A percentile compares a stretch with the other conserved stretches of the same genome.
Evolutionary conservation across 2,329 filamentous ascomycete species (phyloP).

Genomic region (Thelonectria olida): DNA sequence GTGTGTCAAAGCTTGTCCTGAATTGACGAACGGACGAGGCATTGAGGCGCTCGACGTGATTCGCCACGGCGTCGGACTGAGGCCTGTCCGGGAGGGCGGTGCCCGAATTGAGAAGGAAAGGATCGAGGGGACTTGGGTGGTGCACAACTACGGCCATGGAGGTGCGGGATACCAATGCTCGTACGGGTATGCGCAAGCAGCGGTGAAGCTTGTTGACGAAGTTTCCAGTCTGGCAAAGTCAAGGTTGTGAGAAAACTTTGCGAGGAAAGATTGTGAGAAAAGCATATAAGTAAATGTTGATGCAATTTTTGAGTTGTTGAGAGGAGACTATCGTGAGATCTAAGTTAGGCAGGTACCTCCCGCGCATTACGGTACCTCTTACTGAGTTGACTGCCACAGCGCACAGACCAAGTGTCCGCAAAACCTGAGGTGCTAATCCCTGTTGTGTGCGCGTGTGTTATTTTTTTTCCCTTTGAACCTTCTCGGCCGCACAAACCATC

Average conservation of each 20-base stretch:
- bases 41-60: slow-evolving; percentile 76
- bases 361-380: too few species aligned
- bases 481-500: slow-evolving; percentile 20
- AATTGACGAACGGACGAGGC: slow-evolving; percentile 67
- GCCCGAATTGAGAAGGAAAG: slow-evolving; percentile 74
- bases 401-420: slow-evolving; percentile 21
- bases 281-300: too few species aligned
- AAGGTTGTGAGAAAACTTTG: too few species aligned
- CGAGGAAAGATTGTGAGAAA: too few species aligned
- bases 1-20: slow-evolving; percentile 66
- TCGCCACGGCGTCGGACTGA: slow-evolving; percentile 79
- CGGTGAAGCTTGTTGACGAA: slow-evolving; percentile 3
- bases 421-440: slow-evolving; percentile 14
- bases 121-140: slow-evolving; percentile 50
- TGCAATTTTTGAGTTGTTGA: too few species aligned
- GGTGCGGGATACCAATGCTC: slow-evolving; percentile 69
- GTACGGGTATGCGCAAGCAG: slow-evolving; percentile 4
- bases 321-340: too few species aligned
- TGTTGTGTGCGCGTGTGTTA: slow-evolving; percentile 15
- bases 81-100: slow-evolving; percentile 75
- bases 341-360: too few species aligned
- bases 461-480: slow-evolving; percentile 20
- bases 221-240: background rate
- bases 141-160: slow-evolving; percentile 77
- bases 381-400: slow-evolving; percentile 2